Evolutionary conservation across 1,139 yeast species (phyloP).

Genomic region (Pichia inconspicua): DNA sequence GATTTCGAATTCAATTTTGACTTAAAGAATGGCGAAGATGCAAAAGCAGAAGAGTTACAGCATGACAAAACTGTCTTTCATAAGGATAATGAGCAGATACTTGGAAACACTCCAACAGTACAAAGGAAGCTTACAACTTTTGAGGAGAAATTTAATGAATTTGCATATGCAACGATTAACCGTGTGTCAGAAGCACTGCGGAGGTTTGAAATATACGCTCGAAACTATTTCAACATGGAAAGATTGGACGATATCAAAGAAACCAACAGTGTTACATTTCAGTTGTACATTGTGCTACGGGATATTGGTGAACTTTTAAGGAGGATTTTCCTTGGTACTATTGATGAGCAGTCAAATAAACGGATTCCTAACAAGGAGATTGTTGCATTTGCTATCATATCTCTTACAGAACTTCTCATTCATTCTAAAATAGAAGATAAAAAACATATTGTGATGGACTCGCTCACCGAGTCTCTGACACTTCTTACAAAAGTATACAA

Average conservation of each 20-base stretch:
- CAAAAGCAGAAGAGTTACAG: background rate
- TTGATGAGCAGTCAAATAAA: conserved; percentile 50
- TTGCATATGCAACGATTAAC: background rate
- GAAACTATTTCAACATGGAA: background rate
- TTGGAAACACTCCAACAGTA: background rate
- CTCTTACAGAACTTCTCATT: conserved; percentile 49
- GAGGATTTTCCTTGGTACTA: conserved; percentile 36
- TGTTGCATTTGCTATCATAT: conserved; percentile 57
- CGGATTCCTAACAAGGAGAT: conserved; percentile 51
- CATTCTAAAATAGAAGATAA: conserved; percentile 61
- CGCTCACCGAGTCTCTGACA: conserved; percentile 51
- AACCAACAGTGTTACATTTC: background rate
- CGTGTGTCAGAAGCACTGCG: conserved; percentile 14
- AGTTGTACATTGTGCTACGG: background rate
- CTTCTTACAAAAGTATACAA: conserved; percentile 54
- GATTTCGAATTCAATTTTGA: conserved; percentile 8
- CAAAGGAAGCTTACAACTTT: conserved; percentile 2
- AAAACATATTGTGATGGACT: conserved; percentile 42
- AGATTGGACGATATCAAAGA: background rate
- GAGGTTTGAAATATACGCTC: conserved; percentile 20
- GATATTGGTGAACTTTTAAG: conserved; percentile 1
- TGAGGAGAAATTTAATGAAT: conserved; percentile 2
- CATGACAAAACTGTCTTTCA: conserved; percentile 10
- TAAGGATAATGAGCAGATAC: conserved; percentile 3
- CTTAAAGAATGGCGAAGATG: background rate